Conservation (phyloP, 169 alveolate genomes). For the Plasmodium ovale region DNA sequence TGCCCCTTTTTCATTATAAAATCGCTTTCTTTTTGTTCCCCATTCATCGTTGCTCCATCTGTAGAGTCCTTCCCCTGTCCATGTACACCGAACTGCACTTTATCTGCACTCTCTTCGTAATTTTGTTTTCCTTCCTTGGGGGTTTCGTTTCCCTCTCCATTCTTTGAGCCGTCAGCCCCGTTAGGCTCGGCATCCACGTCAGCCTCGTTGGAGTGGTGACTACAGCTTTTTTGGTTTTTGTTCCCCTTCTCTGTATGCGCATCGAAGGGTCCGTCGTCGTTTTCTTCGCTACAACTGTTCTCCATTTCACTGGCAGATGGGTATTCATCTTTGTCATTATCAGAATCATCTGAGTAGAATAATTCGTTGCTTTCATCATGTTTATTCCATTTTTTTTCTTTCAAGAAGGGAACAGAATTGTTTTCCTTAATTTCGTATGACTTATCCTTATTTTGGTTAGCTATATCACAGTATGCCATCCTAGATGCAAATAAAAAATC, state of each 20-base stretch:
- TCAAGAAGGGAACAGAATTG: slow-evolving; percentile 3
- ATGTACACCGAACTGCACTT: no score
- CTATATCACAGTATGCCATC: slow-evolving; percentile 58
- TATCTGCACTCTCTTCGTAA: no score
- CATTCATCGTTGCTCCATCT: neutral
- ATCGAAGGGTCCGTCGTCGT: neutral
- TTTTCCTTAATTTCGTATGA: slow-evolving; percentile 18
- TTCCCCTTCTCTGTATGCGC: neutral
- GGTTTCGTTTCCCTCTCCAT: no score
- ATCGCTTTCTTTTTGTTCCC: neutral
- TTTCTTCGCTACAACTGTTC: neutral
- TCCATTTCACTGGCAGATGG: no score
- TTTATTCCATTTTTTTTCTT: neutral
- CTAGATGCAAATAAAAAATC: slow-evolving; percentile 71
- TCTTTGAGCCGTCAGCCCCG: no score
- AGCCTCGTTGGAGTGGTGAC: neutral
- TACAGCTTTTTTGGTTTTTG: neutral
- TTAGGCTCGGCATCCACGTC: no score
- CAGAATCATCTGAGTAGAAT: slow-evolving; percentile 29
- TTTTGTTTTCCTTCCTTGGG: neutral
- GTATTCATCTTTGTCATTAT: neutral
- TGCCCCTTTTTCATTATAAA: neutral
- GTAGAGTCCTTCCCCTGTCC: neutral
- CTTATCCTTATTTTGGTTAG: slow-evolving; percentile 23
- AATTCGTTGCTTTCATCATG: slow-evolving; percentile 18